Conservation (phyloP, 176 grass and related monocot species). For the Juncus effusus region DNA sequence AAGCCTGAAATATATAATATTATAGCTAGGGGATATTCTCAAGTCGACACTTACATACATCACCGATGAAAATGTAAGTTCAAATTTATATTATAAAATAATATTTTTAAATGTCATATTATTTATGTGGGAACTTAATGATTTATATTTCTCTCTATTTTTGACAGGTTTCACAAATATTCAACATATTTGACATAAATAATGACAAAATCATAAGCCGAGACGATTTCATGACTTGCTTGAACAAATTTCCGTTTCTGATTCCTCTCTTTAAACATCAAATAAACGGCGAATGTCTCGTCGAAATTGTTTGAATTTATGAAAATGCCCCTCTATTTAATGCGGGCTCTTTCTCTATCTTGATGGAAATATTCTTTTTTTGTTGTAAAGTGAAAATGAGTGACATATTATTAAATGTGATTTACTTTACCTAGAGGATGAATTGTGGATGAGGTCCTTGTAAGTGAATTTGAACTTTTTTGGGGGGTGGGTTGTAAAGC, state of each 20-base stretch:
- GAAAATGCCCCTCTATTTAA: conserved; percentile 10
- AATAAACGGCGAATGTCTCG: conserved; percentile 45
- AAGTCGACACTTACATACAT: conserved; percentile 18
- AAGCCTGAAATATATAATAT: background rate
- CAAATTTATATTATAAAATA: conserved; percentile 5
- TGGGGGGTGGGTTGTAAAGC: background rate
- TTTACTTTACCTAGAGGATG: background rate
- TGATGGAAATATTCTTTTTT: conserved; percentile 1
- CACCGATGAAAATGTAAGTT: conserved; percentile 25
- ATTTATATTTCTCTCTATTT: background rate
- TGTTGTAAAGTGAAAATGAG: conserved; percentile 18
- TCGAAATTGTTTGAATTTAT: conserved; percentile 49
- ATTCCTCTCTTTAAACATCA: conserved; percentile 54
- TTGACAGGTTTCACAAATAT: conserved; percentile 57
- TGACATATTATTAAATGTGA: background rate
- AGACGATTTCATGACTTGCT: conserved; percentile 62
- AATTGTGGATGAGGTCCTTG: conserved; percentile 18
- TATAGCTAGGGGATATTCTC: conserved; percentile 28
- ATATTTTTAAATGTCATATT: background rate
- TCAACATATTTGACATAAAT: conserved; percentile 46
- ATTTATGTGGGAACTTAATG: background rate
- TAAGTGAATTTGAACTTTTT: background rate
- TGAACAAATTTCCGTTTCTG: conserved; percentile 62
- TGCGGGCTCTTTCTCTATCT: conserved; percentile 4
- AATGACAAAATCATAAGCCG: conserved; percentile 47